Conservation (phyloP, 192 early-diverging fungal genomes). For the Coemansia sp. region DNA sequence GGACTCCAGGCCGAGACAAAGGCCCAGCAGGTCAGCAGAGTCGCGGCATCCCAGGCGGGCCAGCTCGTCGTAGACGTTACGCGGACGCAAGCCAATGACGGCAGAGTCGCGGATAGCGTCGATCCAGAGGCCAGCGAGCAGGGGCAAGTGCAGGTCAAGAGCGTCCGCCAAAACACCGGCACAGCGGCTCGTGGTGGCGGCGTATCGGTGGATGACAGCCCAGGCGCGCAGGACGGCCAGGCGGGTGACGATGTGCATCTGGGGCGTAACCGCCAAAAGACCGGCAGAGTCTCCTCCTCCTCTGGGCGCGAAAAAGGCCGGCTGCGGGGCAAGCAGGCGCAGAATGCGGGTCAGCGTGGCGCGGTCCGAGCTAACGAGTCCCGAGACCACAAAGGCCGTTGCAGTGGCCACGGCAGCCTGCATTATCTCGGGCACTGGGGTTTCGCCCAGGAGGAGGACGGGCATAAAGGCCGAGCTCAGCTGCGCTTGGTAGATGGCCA, state of each 20-base stretch:
- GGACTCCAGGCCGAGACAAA: conserved; percentile 36
- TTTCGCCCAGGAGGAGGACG: conserved; percentile 36
- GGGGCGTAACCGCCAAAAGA: neutral
- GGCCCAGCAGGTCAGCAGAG: too few species aligned
- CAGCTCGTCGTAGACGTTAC: conserved; percentile 18
- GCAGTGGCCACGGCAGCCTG: conserved; percentile 27
- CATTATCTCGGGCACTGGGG: neutral
- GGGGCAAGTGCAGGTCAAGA: conserved; percentile 16
- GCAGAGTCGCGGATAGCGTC: conserved; percentile 35
- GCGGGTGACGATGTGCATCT: conserved; percentile 16
- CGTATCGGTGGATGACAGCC: conserved; percentile 14
- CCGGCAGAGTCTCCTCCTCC: neutral
- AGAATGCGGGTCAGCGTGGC: conserved; percentile 20
- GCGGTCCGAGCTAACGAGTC: conserved; percentile 18
- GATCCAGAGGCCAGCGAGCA: conserved; percentile 30
- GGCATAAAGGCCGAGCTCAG: conserved; percentile 89
- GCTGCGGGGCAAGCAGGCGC: conserved; percentile 37
- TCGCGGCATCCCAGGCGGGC: too few species aligned
- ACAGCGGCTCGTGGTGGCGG: neutral
- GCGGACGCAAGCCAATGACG: conserved; percentile 6
- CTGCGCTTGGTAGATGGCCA: conserved; percentile 94
- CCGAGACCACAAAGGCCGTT: conserved; percentile 27
- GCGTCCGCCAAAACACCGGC: conserved; percentile 6
- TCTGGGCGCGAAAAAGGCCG: conserved; percentile 2
- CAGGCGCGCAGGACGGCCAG: conserved; percentile 28